Evolutionary conservation across 169 alveolate genomes (phyloP), one percentile per base, ranked within the genome.

Genomic region (Plasmodium coatneyi): DNA sequence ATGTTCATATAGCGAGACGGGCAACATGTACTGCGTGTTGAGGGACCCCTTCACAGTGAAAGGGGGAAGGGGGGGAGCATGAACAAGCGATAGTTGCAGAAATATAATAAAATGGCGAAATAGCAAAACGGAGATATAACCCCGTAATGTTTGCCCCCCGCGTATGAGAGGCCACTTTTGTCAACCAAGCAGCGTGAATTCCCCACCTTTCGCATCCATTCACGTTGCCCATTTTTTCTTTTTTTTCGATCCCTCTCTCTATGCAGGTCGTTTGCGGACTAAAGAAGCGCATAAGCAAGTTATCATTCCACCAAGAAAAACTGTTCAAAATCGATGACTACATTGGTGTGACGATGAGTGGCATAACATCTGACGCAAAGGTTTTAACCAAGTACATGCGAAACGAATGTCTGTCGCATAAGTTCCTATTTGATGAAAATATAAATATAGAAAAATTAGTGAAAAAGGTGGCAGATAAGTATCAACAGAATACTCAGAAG

Each of bases 361-460:
- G 99, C 30, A 96, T 99, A 39, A 98, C 99, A 30, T 99, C 99
- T n/a, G 99, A 99, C 94, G 99, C 99, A 4, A 96, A 98, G 94
- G 97, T 95, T 74, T 95, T 97, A 54, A 95, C 96, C 52, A 84
- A 93, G 76, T 95, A 80, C 71, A 96, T 96, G 98, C 84, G 97
- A 84, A 98, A 96, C 89, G 99, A 99, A 96, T 98, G 99, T 95
- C 96, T 98, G 71, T 97, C 98, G 76, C 98, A 98, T 95, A 97
- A 98, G 86, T 99, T 97, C 97, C 96, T 98, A 56, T 99, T 97
- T 94, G 99, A 98, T 84, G 96, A 98, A 52, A 97, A 97, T 91
- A 98, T 98, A 84, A 99, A 99, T 79, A 97, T 98, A 60, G 97
- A 97, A 43, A 97, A 99, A 90, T 97, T 99, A 83, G 98, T 99